Base-by-base conservation (phyloP, 768 basidiomycete genomes). In the Krasilnikovozyma curviuscula region DNA sequence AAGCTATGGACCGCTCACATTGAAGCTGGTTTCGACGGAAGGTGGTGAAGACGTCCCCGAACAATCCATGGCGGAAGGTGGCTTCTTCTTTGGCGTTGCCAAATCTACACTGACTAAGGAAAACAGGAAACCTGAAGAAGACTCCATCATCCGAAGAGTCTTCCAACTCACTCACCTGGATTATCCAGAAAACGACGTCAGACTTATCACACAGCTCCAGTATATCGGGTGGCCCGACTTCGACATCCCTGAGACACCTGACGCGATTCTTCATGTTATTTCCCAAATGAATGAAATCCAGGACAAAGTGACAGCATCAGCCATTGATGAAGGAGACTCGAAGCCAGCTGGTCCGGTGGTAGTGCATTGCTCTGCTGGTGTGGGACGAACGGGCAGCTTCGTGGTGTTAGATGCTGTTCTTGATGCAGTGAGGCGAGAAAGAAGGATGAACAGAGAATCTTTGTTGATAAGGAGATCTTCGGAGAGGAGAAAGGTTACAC, bases 161-260 rank as follows among this genome's bases (percentile, higher is more conserved):
- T 83, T 95, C 58, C 69, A 75, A 42, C 70, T 95, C 29, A 68
- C 71, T 35, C 75, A 86, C 56, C 65, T 65, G 1, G 69, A 68
- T 25, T 74, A 78, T 54, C 79, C 81, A 0, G 64, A 70, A 16
- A 68, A 71, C 12, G 70, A 73, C 2, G 69, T 78, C 2, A 70
- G 84, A n/a, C 71, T 65, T 49, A 70, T 97, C 14, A 71, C 79
- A 0, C 91, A 97, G 58, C 66, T 95, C 44, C 91, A 97, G 62
- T 95, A 86, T 59, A 71, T 89, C 32, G 79, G 81, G 32, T 97
- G 91, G 91, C 85, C 89, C 2, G 91, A 97, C 58, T 80, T 95
- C 69, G 88, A 88, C 61, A 85, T 97, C 12, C 91, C 91, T 0
- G 76, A 79, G 12, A 77, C 84, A 49, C 78, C 89, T 0, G 67